A percentile compares a stretch with the other conserved stretches of the same genome.
Conservation (phyloP, 768 basidiomycete genomes). For the Gautieria morchelliformis region DNA sequence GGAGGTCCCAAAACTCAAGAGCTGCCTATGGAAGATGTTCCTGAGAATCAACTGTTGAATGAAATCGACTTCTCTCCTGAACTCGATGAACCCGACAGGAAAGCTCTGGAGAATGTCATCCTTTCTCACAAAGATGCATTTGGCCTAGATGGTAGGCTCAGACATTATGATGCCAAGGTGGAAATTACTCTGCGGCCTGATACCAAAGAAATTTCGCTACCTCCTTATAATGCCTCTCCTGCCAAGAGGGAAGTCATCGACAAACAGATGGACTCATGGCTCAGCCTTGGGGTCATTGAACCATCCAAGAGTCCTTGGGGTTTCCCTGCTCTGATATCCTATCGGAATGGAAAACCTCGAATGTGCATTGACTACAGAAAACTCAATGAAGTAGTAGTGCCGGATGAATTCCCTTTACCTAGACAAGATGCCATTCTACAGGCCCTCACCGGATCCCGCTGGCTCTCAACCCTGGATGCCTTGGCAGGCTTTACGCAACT, state of each 20-base stretch:
- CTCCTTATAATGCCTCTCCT: slow-evolving; percentile 17
- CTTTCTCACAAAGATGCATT: too few species aligned
- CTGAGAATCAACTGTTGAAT: too few species aligned
- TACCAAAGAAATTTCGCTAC: slow-evolving; percentile 8
- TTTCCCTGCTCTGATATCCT: slow-evolving; percentile 24
- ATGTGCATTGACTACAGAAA: slow-evolving; percentile 27
- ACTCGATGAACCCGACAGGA: too few species aligned
- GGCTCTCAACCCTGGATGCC: too few species aligned
- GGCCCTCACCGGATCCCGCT: slow-evolving; percentile 17
- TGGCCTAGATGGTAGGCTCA: background rate
- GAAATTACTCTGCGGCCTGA: slow-evolving; percentile 14
- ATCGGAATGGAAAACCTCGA: slow-evolving; percentile 27
- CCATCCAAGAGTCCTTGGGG: slow-evolving; percentile 30
- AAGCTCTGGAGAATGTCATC: too few species aligned
- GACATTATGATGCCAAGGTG: slow-evolving; percentile 19
- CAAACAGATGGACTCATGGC: slow-evolving; percentile 24
- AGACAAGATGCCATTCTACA: slow-evolving; percentile 20
- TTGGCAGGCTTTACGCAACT: too few species aligned
- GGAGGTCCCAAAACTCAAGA: too few species aligned
- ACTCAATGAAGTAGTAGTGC: slow-evolving; percentile 18
- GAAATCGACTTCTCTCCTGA: slow-evolving; percentile 10
- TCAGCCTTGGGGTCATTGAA: slow-evolving; percentile 29
- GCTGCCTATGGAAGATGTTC: too few species aligned
- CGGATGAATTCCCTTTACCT: slow-evolving; percentile 23
- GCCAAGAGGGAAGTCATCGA: slow-evolving; percentile 18